Evolutionary conservation across 1,284 basidiomycete species (phyloP), one percentile per base, ranked within the genome.

Genomic region (Pisolithus thermaeus): DNA sequence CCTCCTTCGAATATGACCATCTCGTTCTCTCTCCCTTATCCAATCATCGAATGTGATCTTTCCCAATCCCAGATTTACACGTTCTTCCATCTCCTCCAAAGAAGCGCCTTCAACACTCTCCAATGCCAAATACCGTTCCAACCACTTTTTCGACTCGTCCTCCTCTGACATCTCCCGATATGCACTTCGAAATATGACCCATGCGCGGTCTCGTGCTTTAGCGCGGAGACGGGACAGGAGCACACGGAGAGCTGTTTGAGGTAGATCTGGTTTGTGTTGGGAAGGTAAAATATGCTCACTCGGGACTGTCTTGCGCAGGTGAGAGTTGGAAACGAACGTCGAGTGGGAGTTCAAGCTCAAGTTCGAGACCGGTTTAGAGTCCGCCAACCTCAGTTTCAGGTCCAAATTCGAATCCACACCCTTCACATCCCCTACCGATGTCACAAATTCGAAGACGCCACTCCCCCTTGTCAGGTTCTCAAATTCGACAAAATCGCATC

Each of bases 121-220:
- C 46, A 67, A 60, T 5, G 61, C 56, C 1, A 87, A 61, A 16
- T 73, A 77, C 7, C 71, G 71, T 18, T 65, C 63, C 32, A 87
- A 65, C 85, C 85, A 88, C 8, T 56, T 50, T 30, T 68, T 71
- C 14, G 77, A 78, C 47, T 66, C 64, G 14, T 63, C 61, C 22
- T 65, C 60, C 42, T 72, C 68, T 54, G 73, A 72, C 5, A 88
- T 56, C 60, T 88, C 86, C 40, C 81, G 73, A 63, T 88, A 89
- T 1, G 79, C 78, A 40, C 75, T 71, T 38, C 83, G 77, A 37
- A 89, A 58, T n/a, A 85, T 65, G 1, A 54, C 59, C 86, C 86
- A 88, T 2, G 78, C 67, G 20, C 69, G 73, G n/a, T 72, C 69
- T 37, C 81, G 74, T 9, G 72, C 72, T 63, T 78, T 81, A 5